These are phyloP conservation scores for Erodium trifolium DNA, from an alignment of 441 rosid species.

Conservation along the genomic window DNA sequence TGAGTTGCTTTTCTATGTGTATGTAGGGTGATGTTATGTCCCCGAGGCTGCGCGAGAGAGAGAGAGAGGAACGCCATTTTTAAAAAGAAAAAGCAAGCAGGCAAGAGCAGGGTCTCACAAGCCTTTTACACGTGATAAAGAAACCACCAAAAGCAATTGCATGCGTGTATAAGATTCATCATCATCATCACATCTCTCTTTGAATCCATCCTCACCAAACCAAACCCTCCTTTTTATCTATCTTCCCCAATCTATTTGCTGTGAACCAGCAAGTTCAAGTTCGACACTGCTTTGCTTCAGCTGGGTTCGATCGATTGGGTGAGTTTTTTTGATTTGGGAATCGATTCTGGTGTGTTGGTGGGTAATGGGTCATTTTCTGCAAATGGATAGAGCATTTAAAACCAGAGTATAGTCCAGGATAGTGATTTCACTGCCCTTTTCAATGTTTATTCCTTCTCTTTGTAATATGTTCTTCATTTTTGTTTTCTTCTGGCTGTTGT, in stretches of 20 bases:
- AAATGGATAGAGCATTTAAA: neutral
- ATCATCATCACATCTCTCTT: conserved; percentile 33
- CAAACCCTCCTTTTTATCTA: neutral
- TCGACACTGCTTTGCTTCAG: neutral
- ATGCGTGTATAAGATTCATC: conserved; percentile 87
- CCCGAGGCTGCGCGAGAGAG: conserved; percentile 33
- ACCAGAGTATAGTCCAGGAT: conserved; percentile 32
- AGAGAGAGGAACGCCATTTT: conserved; percentile 5
- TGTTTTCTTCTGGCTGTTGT: conserved; percentile 41
- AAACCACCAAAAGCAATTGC: conserved; percentile 73
- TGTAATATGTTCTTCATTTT: conserved; percentile 44
- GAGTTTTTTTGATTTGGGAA: conserved; percentile 15
- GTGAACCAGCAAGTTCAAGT: no score
- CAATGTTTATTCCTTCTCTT: conserved; percentile 88
- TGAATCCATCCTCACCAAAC: neutral
- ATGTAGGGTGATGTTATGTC: conserved; percentile 18
- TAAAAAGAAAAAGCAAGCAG: conserved; percentile 11
- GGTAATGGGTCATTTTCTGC: neutral
- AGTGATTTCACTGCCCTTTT: conserved; percentile 79
- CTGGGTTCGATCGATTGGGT: conserved; percentile 12
- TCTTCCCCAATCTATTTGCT: conserved; percentile 11
- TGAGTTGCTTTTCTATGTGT: neutral
- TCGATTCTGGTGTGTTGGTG: neutral
- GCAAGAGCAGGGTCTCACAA: conserved; percentile 17
- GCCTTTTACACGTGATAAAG: conserved; percentile 91